Evolutionary conservation across 129 eudicot genomes (phyloP).

Genomic region (Deinandra increscens): DNA sequence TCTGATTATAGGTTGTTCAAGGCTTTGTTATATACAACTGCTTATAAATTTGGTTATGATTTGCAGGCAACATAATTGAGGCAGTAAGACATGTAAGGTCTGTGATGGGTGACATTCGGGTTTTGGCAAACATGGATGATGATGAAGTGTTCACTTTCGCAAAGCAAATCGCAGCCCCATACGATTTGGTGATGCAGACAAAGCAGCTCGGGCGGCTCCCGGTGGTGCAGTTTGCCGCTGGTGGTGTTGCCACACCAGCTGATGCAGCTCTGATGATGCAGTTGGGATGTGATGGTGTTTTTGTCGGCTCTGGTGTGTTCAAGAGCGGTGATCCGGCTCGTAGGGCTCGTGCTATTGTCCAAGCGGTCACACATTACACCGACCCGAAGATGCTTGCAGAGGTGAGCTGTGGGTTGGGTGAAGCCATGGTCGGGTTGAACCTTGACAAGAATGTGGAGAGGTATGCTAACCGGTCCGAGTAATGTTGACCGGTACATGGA

Average conservation of each 20-base stretch:
- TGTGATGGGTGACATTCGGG: slow-evolving; percentile 48
- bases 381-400: slow-evolving; percentile 76
- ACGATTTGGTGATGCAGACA: slow-evolving; percentile 50
- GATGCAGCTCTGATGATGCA: slow-evolving; percentile 55
- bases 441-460: slow-evolving; percentile 82
- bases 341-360: slow-evolving; percentile 78
- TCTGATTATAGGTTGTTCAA: too few species aligned
- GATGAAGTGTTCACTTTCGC: slow-evolving; percentile 47
- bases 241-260: slow-evolving; percentile 53
- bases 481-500: background rate
- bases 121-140: slow-evolving; percentile 45
- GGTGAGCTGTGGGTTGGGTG: slow-evolving; percentile 81
- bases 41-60: background rate
- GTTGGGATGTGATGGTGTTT: slow-evolving; percentile 50
- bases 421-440: slow-evolving; percentile 90
- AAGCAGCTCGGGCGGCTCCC: slow-evolving; percentile 52
- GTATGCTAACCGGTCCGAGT: slow-evolving; percentile 79
- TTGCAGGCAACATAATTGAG: slow-evolving; percentile 42
- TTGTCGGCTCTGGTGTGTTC: slow-evolving; percentile 52
- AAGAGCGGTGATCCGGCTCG: slow-evolving; percentile 62
- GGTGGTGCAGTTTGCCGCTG: slow-evolving; percentile 52
- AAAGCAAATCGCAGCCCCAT: slow-evolving; percentile 38
- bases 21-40: too few species aligned
- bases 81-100: slow-evolving; percentile 50
- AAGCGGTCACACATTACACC: slow-evolving; percentile 83